Percentiles rank a stretch among this genome's conserved stretches.
These are phyloP conservation scores for Phragmites australis DNA, from an alignment of 176 grass and related monocot genomes.

Conservation along the genomic window DNA sequence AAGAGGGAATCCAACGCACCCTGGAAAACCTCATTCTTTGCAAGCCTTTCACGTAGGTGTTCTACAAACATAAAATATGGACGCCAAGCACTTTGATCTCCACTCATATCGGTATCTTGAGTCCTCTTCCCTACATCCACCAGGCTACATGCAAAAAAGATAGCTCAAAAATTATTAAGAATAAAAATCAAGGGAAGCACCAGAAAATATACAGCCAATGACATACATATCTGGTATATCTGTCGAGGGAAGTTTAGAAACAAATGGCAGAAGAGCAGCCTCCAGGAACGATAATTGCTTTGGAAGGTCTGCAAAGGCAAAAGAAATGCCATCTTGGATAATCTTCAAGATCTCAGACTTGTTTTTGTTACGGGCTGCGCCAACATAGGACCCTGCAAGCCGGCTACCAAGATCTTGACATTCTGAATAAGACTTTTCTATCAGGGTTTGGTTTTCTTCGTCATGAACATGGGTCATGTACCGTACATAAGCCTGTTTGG, in stretches of 20 bases:
- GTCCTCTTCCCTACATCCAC: constrained; percentile 71
- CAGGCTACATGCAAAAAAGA: constrained; percentile 55
- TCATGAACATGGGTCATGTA: constrained; percentile 47
- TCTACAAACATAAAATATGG: constrained; percentile 71
- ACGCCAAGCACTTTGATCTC: constrained; percentile 68
- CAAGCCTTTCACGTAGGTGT: constrained; percentile 61
- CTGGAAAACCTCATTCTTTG: constrained; percentile 70
- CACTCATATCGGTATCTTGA: constrained; percentile 55
- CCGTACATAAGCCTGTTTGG: constrained; percentile 65
- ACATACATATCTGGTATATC: constrained; percentile 92
- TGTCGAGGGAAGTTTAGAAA: constrained; percentile 67
- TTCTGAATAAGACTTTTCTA: constrained; percentile 71
- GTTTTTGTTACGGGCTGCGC: constrained; percentile 63
- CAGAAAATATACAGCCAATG: constrained; percentile 23
- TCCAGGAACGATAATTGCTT: constrained; percentile 78
- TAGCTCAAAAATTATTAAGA: constrained; percentile 12
- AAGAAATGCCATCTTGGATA: constrained; percentile 68
- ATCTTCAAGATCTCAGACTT: constrained; percentile 88
- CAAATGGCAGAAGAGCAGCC: constrained; percentile 77
- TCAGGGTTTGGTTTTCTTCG: constrained; percentile 47
- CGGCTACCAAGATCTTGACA: constrained; percentile 85
- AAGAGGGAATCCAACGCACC: constrained; percentile 41
- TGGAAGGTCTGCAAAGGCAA: constrained; percentile 71
- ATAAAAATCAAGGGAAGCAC: constrained; percentile 33
- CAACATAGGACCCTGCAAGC: constrained; percentile 71